phyloP scores from a whole-genome alignment of 1,284 basidiomycete species.

The Boletus smithii region DNA sequence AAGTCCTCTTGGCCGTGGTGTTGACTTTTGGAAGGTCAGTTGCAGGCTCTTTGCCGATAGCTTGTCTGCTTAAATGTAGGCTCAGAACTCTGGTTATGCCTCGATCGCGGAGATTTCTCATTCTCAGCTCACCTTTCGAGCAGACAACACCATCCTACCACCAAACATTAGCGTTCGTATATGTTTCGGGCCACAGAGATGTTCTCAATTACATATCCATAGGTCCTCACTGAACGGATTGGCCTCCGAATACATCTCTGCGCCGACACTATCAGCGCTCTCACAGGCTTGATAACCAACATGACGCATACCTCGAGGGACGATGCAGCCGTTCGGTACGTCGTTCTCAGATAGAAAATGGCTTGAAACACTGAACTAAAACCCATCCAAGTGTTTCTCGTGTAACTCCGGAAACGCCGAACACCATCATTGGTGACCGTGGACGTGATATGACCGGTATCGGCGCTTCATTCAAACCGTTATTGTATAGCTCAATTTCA shows the following conservation, averaged over 20 bases:
- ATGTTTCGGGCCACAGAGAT: neutral
- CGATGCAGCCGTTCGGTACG: slow-evolving; percentile 40
- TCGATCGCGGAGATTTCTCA: slow-evolving; percentile 58
- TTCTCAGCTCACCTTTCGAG: slow-evolving; percentile 43
- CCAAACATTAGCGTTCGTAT: slow-evolving; percentile 41
- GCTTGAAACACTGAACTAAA: slow-evolving; percentile 1
- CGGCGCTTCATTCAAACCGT: neutral
- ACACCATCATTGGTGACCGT: slow-evolving; percentile 6
- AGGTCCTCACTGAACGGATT: slow-evolving; percentile 50
- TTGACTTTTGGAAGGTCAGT: slow-evolving; percentile 70
- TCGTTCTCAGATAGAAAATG: slow-evolving; percentile 1
- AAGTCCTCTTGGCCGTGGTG: slow-evolving; percentile 29
- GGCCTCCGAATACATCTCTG: slow-evolving; percentile 58
- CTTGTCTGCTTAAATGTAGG: slow-evolving; percentile 12
- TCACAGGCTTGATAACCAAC: slow-evolving; percentile 52
- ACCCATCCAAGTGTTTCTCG: slow-evolving; percentile 11
- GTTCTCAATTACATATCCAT: slow-evolving; percentile 4
- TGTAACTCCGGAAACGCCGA: slow-evolving; percentile 7
- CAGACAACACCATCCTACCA: slow-evolving; percentile 28
- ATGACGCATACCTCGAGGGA: slow-evolving; percentile 42
- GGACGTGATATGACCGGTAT: slow-evolving; percentile 36
- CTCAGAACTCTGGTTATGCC: slow-evolving; percentile 61
- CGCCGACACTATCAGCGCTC: slow-evolving; percentile 60
- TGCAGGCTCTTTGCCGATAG: neutral
- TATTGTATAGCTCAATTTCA: slow-evolving; percentile 7